Conservation (phyloP, 1,284 basidiomycete genomes). For the Ustilago bromivora region DNA sequence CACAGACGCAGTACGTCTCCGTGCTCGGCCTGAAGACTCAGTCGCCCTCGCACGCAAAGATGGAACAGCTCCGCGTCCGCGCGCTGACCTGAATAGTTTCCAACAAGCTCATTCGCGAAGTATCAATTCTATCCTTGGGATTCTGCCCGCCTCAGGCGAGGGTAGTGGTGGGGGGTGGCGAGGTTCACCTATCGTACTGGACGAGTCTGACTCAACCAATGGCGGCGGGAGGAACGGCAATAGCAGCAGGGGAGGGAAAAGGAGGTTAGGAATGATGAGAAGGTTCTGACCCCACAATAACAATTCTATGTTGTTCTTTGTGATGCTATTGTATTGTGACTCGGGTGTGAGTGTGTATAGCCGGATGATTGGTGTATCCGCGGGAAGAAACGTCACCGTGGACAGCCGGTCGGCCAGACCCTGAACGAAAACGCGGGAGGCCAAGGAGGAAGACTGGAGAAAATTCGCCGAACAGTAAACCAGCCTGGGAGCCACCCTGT, state of each 20-base stretch:
- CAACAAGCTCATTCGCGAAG: slow-evolving; percentile 42
- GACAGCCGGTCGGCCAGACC: background rate
- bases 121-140: slow-evolving; percentile 31
- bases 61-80: slow-evolving; percentile 32
- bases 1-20: slow-evolving; percentile 41
- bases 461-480: slow-evolving; percentile 23
- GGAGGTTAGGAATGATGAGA: slow-evolving; percentile 37
- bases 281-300: slow-evolving; percentile 13
- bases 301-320: background rate
- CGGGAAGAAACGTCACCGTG: background rate
- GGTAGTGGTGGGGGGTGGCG: slow-evolving; percentile 17
- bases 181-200: slow-evolving; percentile 33
- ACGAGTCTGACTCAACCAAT: background rate
- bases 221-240: background rate
- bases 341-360: background rate
- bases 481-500: background rate
- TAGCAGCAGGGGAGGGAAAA: slow-evolving; percentile 5
- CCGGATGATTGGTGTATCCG: background rate
- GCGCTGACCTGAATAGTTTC: slow-evolving; percentile 52
- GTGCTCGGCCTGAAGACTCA: slow-evolving; percentile 42
- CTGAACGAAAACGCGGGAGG: background rate
- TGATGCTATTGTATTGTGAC: background rate
- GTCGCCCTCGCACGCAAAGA: slow-evolving; percentile 26
- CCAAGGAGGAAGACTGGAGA: background rate
- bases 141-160: slow-evolving; percentile 18